Base-by-base conservation (phyloP, 768 basidiomycete species). In the Psilocybe cubensis region DNA sequence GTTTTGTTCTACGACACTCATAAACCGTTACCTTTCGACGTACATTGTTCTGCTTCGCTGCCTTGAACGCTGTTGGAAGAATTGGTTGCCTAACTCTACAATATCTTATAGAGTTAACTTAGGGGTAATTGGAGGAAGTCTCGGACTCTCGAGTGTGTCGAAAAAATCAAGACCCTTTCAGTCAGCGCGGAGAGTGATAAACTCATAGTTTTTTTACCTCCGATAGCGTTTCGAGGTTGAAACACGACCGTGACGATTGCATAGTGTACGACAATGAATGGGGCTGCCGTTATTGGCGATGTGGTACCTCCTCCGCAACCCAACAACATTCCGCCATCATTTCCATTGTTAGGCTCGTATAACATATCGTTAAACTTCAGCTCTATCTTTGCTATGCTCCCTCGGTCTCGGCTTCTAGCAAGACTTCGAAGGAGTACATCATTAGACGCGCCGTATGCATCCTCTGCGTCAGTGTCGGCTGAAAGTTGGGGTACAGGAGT, bases 281-380 rank as follows among this genome's bases (percentile, higher is more conserved):
- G 52, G 2, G 56, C 56, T 21, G 47, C 56, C 48, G 46, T 57
- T 23, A 33, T 61, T 24, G 56, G 52, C 31, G 56, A 58, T 43
- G 48, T 53, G 9, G 29, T 50, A 5, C 41, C 56, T 4, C 17
- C n/a, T 12, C 21, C 29, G 31, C 27, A 28, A 18, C 33, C 41
- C 46, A 48, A n/a, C 51, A 45, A n/a, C 10, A 17, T 48, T 11
- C 49, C 51, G 4, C 20, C 56, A 17, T 55, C 64, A 6, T 28
- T 51, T 29, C 60, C 64, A 1, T 43, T 63, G 18, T 45, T 63
- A n/a, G n/a, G n/a, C 27, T 44, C 64, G 0, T 63, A 76, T 65
- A 64, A 65, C 76, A 43, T 82, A 66, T 53, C 84, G 74, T 25
- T 76, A 81, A 70, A 87, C 78, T 42, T 82, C 78, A 55, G 74